Base-by-base conservation (phyloP, 2,329 filamentous ascomycete genomes). In the Ophiostoma quercus region DNA sequence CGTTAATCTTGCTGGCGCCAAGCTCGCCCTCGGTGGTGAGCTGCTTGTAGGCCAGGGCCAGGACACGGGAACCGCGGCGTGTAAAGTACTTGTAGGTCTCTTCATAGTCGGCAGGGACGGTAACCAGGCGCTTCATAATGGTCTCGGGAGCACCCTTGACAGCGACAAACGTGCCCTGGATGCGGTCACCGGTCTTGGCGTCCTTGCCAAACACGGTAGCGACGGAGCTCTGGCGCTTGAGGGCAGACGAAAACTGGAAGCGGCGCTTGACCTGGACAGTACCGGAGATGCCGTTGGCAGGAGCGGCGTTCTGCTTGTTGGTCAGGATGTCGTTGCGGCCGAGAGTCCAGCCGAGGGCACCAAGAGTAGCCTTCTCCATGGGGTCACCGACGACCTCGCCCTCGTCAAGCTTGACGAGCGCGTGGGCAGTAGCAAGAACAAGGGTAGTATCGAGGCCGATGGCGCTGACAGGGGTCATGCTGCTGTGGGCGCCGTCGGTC, bases 1-100 rank as follows among this genome's bases (percentile, higher is more conserved):
- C 92, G 79, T 98, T 98, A 81, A 99, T 94, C 76, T 88, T 92
- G 78, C 87, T 86, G 74, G 92, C 87, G 62, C 92, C 90, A 72
- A 97, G 85, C 77, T 99, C 95, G 51, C 87, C 85, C 62, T 96
- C 92, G 2, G 85, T 83, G 1, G 92, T 90, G 16, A 99, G 85
- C 77, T 94, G 93, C 83, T 97, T 97, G 83, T 96, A 98, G 51
- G 91, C 95, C 60, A 99, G 86, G 66, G 94, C 92, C 51, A 99
- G 85, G 16, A 99, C 95, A 82, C 95, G 91, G 62, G 93, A 96
- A 75, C 95, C 95, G 75, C 96, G 96, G 73, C 95, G 88, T 69
- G 94, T 98, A 77, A 98, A 99, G 81, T 97, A 92, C 80, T 98
- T 99, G 86, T 89, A 99, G 0, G 95, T 99, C 81, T 98, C 95